Evolutionary conservation across 768 basidiomycete genomes (phyloP).

Genomic region (Auricularia cornea): DNA sequence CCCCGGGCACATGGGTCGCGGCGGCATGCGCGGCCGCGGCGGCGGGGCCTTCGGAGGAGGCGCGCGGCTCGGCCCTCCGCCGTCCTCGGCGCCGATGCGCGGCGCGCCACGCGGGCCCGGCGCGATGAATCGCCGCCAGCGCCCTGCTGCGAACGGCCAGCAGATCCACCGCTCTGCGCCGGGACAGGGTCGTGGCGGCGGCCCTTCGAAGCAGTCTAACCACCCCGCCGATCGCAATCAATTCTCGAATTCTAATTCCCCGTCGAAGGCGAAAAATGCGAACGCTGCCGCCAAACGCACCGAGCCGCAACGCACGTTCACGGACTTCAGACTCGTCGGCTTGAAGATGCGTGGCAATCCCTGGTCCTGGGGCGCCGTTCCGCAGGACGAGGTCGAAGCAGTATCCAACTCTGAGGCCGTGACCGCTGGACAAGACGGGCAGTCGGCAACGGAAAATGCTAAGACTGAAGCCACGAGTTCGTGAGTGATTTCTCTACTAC

Average conservation of each 20-base stretch:
- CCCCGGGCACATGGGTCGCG: neutral
- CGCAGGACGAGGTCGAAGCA: neutral
- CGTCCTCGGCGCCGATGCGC: neutral
- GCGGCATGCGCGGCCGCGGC: neutral
- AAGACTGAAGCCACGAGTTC: too few species aligned
- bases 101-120: neutral
- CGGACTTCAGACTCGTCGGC: constrained; percentile 95
- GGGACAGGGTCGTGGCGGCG: neutral
- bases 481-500: too few species aligned
- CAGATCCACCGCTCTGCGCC: neutral
- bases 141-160: neutral
- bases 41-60: neutral
- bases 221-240: neutral
- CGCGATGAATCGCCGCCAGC: neutral
- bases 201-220: neutral
- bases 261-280: neutral
- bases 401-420: too few species aligned
- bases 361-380: constrained; percentile 74
- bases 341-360: constrained; percentile 72
- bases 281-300: constrained; percentile 54
- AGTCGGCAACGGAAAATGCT: too few species aligned
- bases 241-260: too few species aligned
- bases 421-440: too few species aligned
- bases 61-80: neutral
- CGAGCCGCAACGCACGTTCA: constrained; percentile 85